Evolutionary conservation across 2,329 filamentous ascomycete species (phyloP), one percentile per base, ranked within the genome.

Genomic region (Diaporthe vexans): DNA sequence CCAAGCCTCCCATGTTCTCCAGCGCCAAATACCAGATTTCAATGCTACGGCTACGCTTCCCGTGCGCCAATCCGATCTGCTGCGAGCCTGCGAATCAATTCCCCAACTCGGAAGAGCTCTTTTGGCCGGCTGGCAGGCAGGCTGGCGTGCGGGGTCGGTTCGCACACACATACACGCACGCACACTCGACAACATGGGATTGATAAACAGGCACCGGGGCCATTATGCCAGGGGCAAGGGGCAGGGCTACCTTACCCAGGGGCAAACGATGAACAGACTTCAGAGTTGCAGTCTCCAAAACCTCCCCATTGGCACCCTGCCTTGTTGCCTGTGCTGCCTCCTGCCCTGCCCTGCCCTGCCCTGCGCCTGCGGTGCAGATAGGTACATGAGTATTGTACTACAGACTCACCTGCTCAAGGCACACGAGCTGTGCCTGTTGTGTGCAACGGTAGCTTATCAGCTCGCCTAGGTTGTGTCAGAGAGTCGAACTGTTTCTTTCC

Each of bases 211-310:
- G 59, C 29, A 63, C 59, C 24, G 24, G 17, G 21, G n/a, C 48
- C n/a, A 15, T n/a, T 19, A 24, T 24, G 48, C 48, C 48, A 52
- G 48, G 48, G 48, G 21, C 21, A 24, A 43, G 40, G 40, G 40
- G 8, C 21, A 51, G 48, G 48, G 48, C 48, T 43, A 43, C 40
- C 15, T 43, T 24, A 48, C 21, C 48, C 48, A 51, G 56, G 56
- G 56, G 33, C n/a, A 24, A 21, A 26, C 15, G 19, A 63, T 26
- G 59, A 29, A 63, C 37, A 46, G 37, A 63, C 59, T 65, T 11
- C 59, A 48, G 59, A 48, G 59, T 65, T 19, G 40, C 59, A 65
- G 29, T 65, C 59, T 65, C 59, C 59, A 65, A 65, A 24, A 48
- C 40, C 33, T 24, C 40, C 40, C 43, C 8, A 63, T 40, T 63